Percentiles rank a stretch among this genome's conserved stretches.
Conservation (phyloP, 2,329 filamentous ascomycete species). For the Talaromyces amestolkiae region DNA sequence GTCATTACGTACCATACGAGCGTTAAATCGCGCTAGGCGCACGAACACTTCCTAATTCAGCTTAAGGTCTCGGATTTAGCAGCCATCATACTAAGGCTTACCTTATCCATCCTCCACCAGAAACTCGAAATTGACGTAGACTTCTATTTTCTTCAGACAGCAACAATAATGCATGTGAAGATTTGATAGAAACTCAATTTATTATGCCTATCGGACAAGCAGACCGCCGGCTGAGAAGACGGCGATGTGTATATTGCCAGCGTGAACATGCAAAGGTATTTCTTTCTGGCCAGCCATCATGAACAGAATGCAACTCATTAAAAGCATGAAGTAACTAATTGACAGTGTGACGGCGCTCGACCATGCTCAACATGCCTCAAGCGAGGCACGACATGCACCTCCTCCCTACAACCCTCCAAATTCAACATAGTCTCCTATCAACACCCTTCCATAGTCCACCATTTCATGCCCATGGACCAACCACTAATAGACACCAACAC, state of each 20-base stretch:
- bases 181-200: not conserved
- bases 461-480: not conserved
- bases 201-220: not conserved
- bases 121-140: not conserved
- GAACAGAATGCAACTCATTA: too few species aligned
- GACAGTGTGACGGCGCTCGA: not conserved
- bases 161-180: too few species aligned
- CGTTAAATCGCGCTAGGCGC: not conserved
- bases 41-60: not conserved
- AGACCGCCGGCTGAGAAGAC: not conserved
- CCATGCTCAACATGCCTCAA: constrained; percentile 6
- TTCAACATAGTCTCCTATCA: not conserved
- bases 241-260: not conserved
- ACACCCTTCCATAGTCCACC: not conserved
- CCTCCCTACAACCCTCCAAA: not conserved
- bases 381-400: not conserved
- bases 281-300: not conserved
- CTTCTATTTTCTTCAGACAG: not conserved
- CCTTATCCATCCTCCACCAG: not conserved
- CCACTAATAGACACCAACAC: not conserved
- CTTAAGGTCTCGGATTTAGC: not conserved
- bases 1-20: not conserved
- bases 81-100: not conserved
- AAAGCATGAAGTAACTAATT: not conserved
- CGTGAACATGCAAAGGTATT: constrained; percentile 2